phyloP scores from a whole-genome alignment of 768 basidiomycete genomes.

The Phanerodontia chrysosporium region DNA sequence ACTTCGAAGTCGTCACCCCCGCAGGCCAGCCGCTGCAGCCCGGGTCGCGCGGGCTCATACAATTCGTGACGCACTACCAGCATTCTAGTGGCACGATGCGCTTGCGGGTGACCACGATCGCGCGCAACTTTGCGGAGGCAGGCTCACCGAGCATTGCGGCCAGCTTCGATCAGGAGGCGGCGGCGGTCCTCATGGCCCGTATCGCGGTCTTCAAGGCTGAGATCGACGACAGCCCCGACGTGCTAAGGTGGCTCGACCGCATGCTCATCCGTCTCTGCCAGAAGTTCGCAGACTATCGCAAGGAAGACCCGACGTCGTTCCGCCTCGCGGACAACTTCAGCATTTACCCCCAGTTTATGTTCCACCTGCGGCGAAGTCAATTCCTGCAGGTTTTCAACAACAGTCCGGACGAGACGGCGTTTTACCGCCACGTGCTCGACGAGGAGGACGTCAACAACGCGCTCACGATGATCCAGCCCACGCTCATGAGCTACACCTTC shows the following conservation, averaged over 20 bases:
- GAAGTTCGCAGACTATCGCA: conserved; percentile 98
- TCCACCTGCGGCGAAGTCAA: conserved; percentile 94
- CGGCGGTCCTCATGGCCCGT: conserved; percentile 96
- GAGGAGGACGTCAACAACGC: conserved; percentile 99
- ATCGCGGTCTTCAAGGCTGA: conserved; percentile 99
- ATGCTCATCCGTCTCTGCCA: conserved; percentile 99
- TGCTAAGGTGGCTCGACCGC: conserved; percentile 93
- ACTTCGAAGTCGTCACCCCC: conserved; percentile 98
- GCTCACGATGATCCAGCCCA: conserved; percentile 99
- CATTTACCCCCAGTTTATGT: conserved; percentile 99
- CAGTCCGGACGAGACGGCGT: conserved; percentile 98
- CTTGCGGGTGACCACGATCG: conserved; percentile 95
- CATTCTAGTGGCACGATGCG: conserved; percentile 94
- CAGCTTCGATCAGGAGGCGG: conserved; percentile 96
- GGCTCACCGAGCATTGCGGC: conserved; percentile 91
- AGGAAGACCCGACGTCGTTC: conserved; percentile 95
- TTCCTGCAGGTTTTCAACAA: conserved; percentile 99
- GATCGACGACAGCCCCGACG: conserved; percentile 96
- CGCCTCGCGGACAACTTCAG: conserved; percentile 92
- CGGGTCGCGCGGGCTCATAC: conserved; percentile 90
- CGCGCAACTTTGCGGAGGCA: conserved; percentile 95
- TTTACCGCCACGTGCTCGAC: conserved; percentile 86
- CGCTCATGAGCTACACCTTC: conserved; percentile 96
- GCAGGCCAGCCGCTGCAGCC: conserved; percentile 90
- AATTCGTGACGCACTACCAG: conserved; percentile 98